phyloP scores from a whole-genome alignment of 2,329 filamentous ascomycete species.

The Penicillium sp. region DNA sequence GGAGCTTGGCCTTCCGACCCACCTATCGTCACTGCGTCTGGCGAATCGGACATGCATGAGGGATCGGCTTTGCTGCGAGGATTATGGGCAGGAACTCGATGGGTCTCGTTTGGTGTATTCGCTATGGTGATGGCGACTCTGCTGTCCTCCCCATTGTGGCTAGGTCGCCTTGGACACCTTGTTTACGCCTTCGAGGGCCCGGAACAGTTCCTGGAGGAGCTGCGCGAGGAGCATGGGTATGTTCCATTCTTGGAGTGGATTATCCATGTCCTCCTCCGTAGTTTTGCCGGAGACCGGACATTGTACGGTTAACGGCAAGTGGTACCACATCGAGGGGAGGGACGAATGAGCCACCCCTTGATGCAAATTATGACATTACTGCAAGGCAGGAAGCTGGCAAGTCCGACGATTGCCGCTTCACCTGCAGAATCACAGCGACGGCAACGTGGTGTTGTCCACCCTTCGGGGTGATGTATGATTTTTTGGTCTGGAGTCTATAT shows the following conservation, averaged over 20 bases:
- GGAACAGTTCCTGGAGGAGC: neutral
- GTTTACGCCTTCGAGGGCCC: neutral
- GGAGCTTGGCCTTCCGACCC: neutral
- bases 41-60: neutral
- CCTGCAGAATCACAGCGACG: neutral
- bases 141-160: neutral
- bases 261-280: neutral
- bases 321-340: neutral
- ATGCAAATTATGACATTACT: neutral
- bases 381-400: neutral
- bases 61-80: neutral
- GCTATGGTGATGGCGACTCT: neutral
- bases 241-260: neutral
- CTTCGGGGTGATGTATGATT: neutral
- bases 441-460: neutral
- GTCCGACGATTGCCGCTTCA: neutral
- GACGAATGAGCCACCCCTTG: conserved; percentile 5
- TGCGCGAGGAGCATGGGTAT: neutral
- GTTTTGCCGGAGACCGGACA: conserved; percentile 3
- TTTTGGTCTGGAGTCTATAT: neutral
- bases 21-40: neutral
- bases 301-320: neutral
- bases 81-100: neutral
- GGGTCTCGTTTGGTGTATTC: neutral
- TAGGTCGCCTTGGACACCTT: neutral